Evolutionary conservation across 1,139 yeast genomes (phyloP).

Genomic region (Yamadazyma oceani): DNA sequence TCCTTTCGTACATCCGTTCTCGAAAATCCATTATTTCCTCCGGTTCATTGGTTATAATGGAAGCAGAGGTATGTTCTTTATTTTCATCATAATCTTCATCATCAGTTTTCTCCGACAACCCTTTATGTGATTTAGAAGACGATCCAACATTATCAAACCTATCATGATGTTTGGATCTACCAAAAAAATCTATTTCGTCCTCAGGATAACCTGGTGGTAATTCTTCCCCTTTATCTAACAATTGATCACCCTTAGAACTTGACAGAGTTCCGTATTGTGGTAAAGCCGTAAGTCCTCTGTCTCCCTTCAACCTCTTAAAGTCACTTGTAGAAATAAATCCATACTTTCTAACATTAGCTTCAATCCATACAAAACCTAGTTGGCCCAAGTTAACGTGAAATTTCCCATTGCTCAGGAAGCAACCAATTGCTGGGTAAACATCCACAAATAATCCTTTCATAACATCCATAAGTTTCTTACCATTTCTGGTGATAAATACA

Average conservation of each 20-base stretch:
- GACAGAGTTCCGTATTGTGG: constrained; percentile 32
- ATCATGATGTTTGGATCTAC: constrained; percentile 32
- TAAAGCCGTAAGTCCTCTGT: constrained; percentile 44
- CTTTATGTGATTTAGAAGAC: constrained; percentile 21
- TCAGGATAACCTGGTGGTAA: constrained; percentile 69
- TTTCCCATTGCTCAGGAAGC: constrained; percentile 64
- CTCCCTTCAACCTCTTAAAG: constrained; percentile 39
- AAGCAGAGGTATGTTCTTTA: constrained; percentile 19
- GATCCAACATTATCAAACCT: constrained; percentile 20
- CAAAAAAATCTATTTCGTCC: constrained; percentile 66
- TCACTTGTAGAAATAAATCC: constrained; percentile 76
- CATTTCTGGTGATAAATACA: constrained; percentile 86
- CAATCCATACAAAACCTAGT: constrained; percentile 89
- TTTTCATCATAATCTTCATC: constrained; percentile 15
- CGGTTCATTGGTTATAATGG: constrained; percentile 34
- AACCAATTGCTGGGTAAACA: constrained; percentile 90
- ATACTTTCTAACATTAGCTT: constrained; percentile 91
- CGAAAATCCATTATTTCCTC: constrained; percentile 43
- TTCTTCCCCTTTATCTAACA: constrained; percentile 72
- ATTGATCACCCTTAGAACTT: constrained; percentile 32
- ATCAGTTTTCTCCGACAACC: constrained; percentile 13
- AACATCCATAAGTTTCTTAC: constrained; percentile 82
- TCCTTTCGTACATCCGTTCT: constrained; percentile 37
- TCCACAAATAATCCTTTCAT: constrained; percentile 78
- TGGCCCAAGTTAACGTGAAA: constrained; percentile 88